phyloP scores from a whole-genome alignment of 2,329 filamentous ascomycete species.

The Coniochaeta sp. region DNA sequence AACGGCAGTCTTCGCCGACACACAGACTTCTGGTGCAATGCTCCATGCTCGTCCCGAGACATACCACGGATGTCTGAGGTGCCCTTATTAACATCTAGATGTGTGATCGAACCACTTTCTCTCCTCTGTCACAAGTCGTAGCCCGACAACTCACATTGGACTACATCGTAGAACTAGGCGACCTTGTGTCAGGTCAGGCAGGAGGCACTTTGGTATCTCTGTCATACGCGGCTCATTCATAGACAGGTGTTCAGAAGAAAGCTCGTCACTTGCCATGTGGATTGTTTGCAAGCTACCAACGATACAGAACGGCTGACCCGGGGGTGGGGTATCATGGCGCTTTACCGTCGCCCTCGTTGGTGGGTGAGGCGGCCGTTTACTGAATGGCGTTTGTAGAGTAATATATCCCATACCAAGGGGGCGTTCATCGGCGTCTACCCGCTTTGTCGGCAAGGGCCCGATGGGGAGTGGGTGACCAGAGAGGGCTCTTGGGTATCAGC shows the following conservation, averaged over 20 bases:
- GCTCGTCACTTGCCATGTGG: neutral
- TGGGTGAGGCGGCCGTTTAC: neutral
- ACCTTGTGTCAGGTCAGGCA: neutral
- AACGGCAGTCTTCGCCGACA: neutral
- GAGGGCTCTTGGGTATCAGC: neutral
- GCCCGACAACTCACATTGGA: neutral
- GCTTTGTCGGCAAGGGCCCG: neutral
- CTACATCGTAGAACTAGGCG: neutral
- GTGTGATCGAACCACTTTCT: neutral
- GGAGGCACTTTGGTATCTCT: neutral
- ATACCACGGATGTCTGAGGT: no score
- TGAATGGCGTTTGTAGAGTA: neutral
- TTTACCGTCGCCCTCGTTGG: neutral
- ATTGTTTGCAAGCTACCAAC: neutral
- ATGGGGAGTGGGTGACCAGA: neutral
- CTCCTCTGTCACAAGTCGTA: neutral
- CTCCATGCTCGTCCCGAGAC: neutral
- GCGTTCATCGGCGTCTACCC: neutral
- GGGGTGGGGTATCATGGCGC: neutral
- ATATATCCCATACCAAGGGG: neutral
- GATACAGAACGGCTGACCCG: neutral
- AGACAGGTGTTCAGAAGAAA: neutral
- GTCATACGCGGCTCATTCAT: neutral
- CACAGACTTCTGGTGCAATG: neutral
- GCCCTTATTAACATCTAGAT: neutral